Conservation (phyloP, 2,329 filamentous ascomycete species). For the Massarina eburnea region DNA sequence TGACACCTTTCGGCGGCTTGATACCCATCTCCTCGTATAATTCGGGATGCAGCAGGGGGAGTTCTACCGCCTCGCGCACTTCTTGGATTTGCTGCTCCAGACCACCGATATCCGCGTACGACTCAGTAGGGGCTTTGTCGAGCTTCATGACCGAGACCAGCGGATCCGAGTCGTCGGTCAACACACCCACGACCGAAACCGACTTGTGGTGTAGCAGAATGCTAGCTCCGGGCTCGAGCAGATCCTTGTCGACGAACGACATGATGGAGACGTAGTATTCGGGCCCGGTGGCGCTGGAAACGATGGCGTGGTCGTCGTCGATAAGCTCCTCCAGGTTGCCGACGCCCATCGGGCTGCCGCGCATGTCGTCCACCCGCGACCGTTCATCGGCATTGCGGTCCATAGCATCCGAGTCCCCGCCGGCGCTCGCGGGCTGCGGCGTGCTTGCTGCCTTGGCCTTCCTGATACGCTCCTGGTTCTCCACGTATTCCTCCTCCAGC, state of each 20-base stretch:
- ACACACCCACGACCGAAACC: slow-evolving; percentile 93
- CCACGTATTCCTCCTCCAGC: slow-evolving; percentile 96
- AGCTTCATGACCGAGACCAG: slow-evolving; percentile 98
- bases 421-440: slow-evolving; percentile 57
- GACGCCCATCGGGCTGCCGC: slow-evolving; percentile 97
- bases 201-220: slow-evolving; percentile 97
- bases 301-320: slow-evolving; percentile 98
- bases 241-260: slow-evolving; percentile 99
- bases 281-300: slow-evolving; percentile 93
- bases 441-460: slow-evolving; percentile 75
- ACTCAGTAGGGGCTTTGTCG: slow-evolving; percentile 97
- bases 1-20: slow-evolving; percentile 99
- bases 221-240: slow-evolving; percentile 92
- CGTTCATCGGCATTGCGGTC: slow-evolving; percentile 95
- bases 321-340: slow-evolving; percentile 98
- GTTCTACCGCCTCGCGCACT: slow-evolving; percentile 93
- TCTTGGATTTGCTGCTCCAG: slow-evolving; percentile 95
- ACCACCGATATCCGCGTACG: slow-evolving; percentile 97
- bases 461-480: slow-evolving; percentile 95
- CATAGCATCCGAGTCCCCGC: slow-evolving; percentile 71
- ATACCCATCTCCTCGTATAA: slow-evolving; percentile 99
- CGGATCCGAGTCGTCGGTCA: slow-evolving; percentile 95
- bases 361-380: slow-evolving; percentile 95
- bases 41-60: slow-evolving; percentile 92
- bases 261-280: slow-evolving; percentile 99